These are phyloP conservation scores for Pichia sp. DNA, from an alignment of 1,139 yeast species.

Conservation along the genomic window DNA sequence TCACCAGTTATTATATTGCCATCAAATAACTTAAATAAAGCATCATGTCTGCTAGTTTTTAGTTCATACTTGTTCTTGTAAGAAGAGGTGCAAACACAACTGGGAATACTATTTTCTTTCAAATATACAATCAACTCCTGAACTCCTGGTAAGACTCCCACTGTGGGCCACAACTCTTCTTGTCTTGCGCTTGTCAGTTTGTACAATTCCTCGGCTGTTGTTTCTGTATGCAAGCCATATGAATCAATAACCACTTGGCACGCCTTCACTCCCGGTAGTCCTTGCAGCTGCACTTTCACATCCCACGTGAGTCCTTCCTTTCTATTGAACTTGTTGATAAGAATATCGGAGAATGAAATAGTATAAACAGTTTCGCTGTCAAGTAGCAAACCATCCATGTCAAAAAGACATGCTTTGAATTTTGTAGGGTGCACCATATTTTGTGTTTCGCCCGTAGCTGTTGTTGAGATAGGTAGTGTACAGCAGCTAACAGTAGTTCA, in stretches of 20 bases:
- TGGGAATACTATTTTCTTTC: conserved; percentile 51
- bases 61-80: conserved; percentile 51
- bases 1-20: conserved; percentile 81
- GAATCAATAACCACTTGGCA: conserved; percentile 61
- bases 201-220: conserved; percentile 59
- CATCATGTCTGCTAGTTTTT: conserved; percentile 65
- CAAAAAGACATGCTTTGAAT: conserved; percentile 83
- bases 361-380: conserved; percentile 92
- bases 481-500: too few relatives aligned
- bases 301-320: conserved; percentile 75
- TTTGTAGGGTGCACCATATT: conserved; percentile 5
- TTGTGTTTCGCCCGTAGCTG: not conserved
- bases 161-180: conserved; percentile 51
- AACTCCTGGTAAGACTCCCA: conserved; percentile 81
- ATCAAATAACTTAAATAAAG: conserved; percentile 60
- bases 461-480: too few relatives aligned
- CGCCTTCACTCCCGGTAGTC: conserved; percentile 78
- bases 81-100: conserved; percentile 92
- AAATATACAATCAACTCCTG: conserved; percentile 57
- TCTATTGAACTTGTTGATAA: conserved; percentile 66
- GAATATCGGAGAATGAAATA: conserved; percentile 59
- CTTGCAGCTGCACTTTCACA: conserved; percentile 79
- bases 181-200: conserved; percentile 53
- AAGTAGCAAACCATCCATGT: conserved; percentile 92
- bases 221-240: conserved; percentile 52